Evolutionary conservation across 345 rosid genomes (phyloP), one percentile per base, ranked within the genome.

Genomic region (Passiflora organensis): DNA sequence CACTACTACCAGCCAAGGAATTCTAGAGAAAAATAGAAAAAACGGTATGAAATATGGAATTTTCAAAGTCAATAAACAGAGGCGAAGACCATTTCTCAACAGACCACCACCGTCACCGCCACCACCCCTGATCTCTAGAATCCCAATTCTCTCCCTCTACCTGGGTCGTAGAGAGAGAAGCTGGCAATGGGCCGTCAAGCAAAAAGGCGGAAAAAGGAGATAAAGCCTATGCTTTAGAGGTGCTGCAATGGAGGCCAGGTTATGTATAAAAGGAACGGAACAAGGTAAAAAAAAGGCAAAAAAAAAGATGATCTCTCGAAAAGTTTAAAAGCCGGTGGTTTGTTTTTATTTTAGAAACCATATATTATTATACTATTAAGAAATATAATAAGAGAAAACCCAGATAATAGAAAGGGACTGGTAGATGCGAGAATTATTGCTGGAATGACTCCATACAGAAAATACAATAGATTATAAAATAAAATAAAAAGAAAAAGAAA

Each of bases 351-450:
- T 28, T 3, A 28, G 3, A 28, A 28, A 28, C 8, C 5, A 28
- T 28, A 28, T 2, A 8, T 28, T 28, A 8, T 3, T 3, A 5
- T 0, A 6, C 13, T 14, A 43, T 47, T 22, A 21, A 20, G 51
- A 2, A 6, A 48, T n/a, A n/a, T n/a, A 48, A 48, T 48, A 16
- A 20, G 32, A 28, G 2, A 2, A 13, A 5, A 42, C 14, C n/a
- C 0, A 23, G n/a, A 43, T 13, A 12, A 28, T 5, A 11, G 16
- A 45, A 45, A 28, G 14, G 3, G 12, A 44, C 12, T 14, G 55
- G 23, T 34, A 41, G 41, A 39, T 15, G 60, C 67, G 68, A 55
- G 32, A 50, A 61, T 58, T 44, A 39, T 52, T 58, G 66, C 69
- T 62, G 53, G 61, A 62, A 50, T 64, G 64, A 14, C 58, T 69